Evolutionary conservation across 352 stramenopile genomes (phyloP).

Genomic region (Peronospora destructor): DNA sequence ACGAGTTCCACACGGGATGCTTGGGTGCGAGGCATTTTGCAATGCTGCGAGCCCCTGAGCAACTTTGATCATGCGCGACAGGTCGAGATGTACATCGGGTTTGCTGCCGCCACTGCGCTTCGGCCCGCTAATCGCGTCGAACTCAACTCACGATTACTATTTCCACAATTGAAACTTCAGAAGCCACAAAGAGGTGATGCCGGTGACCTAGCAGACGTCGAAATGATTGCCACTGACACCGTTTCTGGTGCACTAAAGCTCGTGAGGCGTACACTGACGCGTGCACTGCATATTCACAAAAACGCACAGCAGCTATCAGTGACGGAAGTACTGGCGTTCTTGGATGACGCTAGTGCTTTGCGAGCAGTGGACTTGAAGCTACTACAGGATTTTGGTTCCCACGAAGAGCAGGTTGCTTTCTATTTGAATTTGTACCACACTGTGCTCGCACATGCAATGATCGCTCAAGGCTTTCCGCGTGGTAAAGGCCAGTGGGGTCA

Average conservation of each 20-base stretch:
- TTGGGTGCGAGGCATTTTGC: slow-evolving; percentile 56
- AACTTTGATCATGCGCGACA: slow-evolving; percentile 42
- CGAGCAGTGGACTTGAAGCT: slow-evolving; percentile 45
- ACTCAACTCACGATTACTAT: slow-evolving; percentile 60
- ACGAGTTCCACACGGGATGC: slow-evolving; percentile 51
- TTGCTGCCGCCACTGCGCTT: slow-evolving; percentile 28
- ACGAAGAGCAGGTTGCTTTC: slow-evolving; percentile 67
- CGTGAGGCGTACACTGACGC: slow-evolving; percentile 25
- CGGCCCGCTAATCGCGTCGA: slow-evolving; percentile 45
- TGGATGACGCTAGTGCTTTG: slow-evolving; percentile 57
- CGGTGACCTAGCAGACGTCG: not conserved
- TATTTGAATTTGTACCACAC: slow-evolving; percentile 79
- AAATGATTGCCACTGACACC: slow-evolving; percentile 8
- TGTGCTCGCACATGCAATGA: slow-evolving; percentile 71
- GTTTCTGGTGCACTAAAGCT: slow-evolving; percentile 18
- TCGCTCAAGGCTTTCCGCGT: slow-evolving; percentile 53
- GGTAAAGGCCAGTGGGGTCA: slow-evolving; percentile 47
- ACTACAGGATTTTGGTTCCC: slow-evolving; percentile 32
- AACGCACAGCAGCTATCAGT: slow-evolving; percentile 35
- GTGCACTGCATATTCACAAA: slow-evolving; percentile 36
- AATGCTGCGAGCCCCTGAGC: slow-evolving; percentile 40
- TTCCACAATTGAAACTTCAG: slow-evolving; percentile 27
- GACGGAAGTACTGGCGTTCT: slow-evolving; percentile 52
- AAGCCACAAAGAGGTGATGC: not conserved
- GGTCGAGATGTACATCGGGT: slow-evolving; percentile 39